phyloP scores from a whole-genome alignment of 1,284 basidiomycete genomes.

The Rhodotorula sp. region DNA sequence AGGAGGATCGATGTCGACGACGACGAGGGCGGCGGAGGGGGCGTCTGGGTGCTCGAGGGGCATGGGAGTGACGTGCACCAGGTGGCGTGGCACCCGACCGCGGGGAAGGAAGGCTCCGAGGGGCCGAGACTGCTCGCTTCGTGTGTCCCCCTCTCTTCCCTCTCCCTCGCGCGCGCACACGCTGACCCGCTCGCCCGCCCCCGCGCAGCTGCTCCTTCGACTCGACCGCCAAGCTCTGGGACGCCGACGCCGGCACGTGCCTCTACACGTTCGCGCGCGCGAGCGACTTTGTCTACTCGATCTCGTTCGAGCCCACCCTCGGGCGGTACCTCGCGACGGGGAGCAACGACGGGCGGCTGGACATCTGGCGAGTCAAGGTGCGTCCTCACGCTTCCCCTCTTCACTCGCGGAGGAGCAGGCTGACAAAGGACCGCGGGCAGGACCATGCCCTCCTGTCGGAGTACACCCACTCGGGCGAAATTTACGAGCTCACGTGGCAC shows the following conservation, averaged over 20 bases:
- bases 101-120: slow-evolving; percentile 55
- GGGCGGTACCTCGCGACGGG: slow-evolving; percentile 46
- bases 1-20: slow-evolving; percentile 33
- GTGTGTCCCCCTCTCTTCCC: slow-evolving; percentile 55
- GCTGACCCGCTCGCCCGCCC: neutral
- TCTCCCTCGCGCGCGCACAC: neutral
- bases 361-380: slow-evolving; percentile 41
- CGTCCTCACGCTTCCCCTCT: neutral
- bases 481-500: slow-evolving; percentile 46
- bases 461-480: slow-evolving; percentile 40
- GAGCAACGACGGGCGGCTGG: slow-evolving; percentile 43
- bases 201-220: slow-evolving; percentile 69
- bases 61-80: slow-evolving; percentile 68
- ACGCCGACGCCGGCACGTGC: slow-evolving; percentile 71
- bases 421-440: slow-evolving; percentile 15
- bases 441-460: slow-evolving; percentile 39
- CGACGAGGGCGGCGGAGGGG: slow-evolving; percentile 25
- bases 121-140: slow-evolving; percentile 63
- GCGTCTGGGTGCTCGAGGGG: slow-evolving; percentile 49
- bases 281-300: slow-evolving; percentile 44
- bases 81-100: slow-evolving; percentile 69
- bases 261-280: slow-evolving; percentile 61
- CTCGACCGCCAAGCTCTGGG: slow-evolving; percentile 71
- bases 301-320: slow-evolving; percentile 38
- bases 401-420: neutral